Percentiles rank a stretch among this genome's conserved stretches.
These are phyloP conservation scores for Penicillium nucicola DNA, from an alignment of 495 filamentous ascomycete species.

Conservation along the genomic window DNA sequence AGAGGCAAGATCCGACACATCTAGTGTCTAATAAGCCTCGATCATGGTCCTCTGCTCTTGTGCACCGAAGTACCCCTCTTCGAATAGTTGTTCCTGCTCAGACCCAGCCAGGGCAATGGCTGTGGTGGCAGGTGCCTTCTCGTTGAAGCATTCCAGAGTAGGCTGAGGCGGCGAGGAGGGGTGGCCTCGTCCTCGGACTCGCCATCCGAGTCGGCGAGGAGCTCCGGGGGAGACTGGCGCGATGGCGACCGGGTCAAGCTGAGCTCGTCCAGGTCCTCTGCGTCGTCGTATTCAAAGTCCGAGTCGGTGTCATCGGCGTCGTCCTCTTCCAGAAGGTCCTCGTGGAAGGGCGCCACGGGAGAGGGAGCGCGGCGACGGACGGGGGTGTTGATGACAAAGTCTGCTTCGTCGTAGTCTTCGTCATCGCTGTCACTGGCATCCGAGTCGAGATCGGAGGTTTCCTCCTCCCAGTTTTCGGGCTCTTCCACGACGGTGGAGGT, in stretches of 20 bases:
- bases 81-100: slow-evolving; percentile 50
- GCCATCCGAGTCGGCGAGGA: slow-evolving; percentile 63
- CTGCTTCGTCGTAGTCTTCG: slow-evolving; percentile 47
- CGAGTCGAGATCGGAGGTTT: slow-evolving; percentile 51
- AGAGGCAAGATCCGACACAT: neutral
- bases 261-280: slow-evolving; percentile 62
- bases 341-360: slow-evolving; percentile 34
- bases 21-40: slow-evolving; percentile 37
- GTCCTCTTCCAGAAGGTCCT: slow-evolving; percentile 45
- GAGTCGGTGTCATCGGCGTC: slow-evolving; percentile 51
- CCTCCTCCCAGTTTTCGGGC: slow-evolving; percentile 67
- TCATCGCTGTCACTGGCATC: slow-evolving; percentile 62
- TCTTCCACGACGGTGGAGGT: slow-evolving; percentile 72
- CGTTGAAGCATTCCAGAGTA: slow-evolving; percentile 64
- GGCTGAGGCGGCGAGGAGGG: slow-evolving; percentile 79
- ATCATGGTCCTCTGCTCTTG: slow-evolving; percentile 41
- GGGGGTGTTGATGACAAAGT: slow-evolving; percentile 35
- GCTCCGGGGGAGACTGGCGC: slow-evolving; percentile 72
- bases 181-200: slow-evolving; percentile 74
- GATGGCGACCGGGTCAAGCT: slow-evolving; percentile 72
- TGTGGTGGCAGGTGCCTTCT: slow-evolving; percentile 59
- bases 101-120: slow-evolving; percentile 42
- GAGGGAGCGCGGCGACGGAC: slow-evolving; percentile 39
- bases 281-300: slow-evolving; percentile 61
- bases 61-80: slow-evolving; percentile 60